Percentiles rank a stretch among this genome's conserved stretches.
Conservation (phyloP, 768 basidiomycete genomes). For the Leccinellum luteum region DNA sequence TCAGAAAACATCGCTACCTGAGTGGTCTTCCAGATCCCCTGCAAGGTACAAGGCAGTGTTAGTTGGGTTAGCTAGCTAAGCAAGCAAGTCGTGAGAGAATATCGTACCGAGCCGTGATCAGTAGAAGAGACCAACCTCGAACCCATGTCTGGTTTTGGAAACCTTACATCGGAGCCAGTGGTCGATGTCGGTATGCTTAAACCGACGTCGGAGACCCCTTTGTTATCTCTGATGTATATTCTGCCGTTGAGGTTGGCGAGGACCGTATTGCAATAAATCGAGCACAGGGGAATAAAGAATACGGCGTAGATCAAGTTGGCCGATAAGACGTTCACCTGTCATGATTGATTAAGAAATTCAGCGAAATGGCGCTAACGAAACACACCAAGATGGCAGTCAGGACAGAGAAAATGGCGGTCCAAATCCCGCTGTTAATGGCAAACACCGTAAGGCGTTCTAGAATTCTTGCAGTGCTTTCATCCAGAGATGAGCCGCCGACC, state of each 20-base stretch:
- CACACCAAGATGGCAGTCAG: conserved; percentile 1
- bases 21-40: not conserved
- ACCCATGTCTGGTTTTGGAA: not conserved
- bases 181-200: not conserved
- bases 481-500: not conserved
- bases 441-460: conserved; percentile 2
- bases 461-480: not conserved
- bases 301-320: not conserved
- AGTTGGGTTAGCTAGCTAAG: not conserved
- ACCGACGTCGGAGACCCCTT: not conserved
- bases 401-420: conserved; percentile 1
- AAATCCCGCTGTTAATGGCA: conserved; percentile 1
- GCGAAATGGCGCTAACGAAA: not conserved
- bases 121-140: not conserved
- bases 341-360: not conserved
- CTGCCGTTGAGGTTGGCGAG: not conserved
- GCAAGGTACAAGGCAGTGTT: not conserved
- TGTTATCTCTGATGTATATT: not conserved
- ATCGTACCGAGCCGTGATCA: not conserved
- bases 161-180: not conserved
- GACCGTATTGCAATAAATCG: conserved; percentile 1
- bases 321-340: not conserved
- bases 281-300: not conserved
- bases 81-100: not conserved
- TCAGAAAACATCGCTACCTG: not conserved